Base-by-base conservation (phyloP, 306 rosid genomes). In the Citrullus colocynthis region DNA sequence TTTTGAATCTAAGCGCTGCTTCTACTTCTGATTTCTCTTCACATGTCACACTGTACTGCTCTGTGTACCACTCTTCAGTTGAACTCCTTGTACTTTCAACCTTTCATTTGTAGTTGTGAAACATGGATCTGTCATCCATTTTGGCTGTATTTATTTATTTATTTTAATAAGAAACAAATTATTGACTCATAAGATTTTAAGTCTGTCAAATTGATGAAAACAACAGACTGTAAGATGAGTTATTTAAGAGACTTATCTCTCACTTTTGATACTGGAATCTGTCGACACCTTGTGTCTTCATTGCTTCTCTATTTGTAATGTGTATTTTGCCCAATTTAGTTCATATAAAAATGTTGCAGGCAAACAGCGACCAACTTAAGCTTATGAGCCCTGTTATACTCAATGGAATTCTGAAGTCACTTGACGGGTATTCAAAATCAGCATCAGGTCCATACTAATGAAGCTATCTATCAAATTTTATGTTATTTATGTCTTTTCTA, bases 381-480 rank as follows among this genome's bases (percentile, higher is more conserved):
- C 89, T 92, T 77, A 92, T 92, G 91, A 93, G 96, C 71, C 98
- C 98, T 52, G 91, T 94, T 85, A 92, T 92, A 88, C 91, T 94
- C 66, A 89, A 87, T 85, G 97, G 91, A 80, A 88, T 94, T 81
- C 64, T 94, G 91, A 94, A 92, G 89, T 94, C 96, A 65, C 98
- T 94, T 58, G 98, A 94, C 82, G 84, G 80, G 80, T 82, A 83
- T 87, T 84, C 94, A 79, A 87, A 81, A 81, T 88, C 84, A 76
- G 91, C 85, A 76, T 83, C 93, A 89, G 98, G 98, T 94, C 70
- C 83, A 55, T 77, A 75, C 80, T 28, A 7, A 56, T 75, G 51
- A 56, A 36, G 62, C 48, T 30, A 9, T 17, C n/a, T 36, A 55
- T 56, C 44, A 74, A 6, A 75, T 18, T 55, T 52, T 34, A 17